phyloP scores from a whole-genome alignment of 2,329 filamentous ascomycete species.

The Cercospora sp. region DNA sequence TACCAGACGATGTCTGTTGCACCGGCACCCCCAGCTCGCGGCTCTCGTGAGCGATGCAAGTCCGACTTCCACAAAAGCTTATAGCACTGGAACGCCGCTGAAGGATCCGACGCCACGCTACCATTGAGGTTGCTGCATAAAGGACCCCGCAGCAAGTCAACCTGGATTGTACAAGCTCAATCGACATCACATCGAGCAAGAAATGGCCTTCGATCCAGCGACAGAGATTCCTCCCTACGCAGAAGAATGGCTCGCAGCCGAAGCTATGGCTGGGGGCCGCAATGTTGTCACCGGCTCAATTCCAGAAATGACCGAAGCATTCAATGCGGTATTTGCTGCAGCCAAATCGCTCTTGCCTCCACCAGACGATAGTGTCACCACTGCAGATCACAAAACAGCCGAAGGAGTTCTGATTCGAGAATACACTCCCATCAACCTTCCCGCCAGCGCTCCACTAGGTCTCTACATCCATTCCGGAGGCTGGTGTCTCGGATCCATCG shows the following conservation, averaged over 20 bases:
- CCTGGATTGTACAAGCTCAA: background rate
- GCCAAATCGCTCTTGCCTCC: background rate
- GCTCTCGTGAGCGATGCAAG: too few relatives aligned
- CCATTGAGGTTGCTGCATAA: background rate
- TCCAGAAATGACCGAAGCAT: background rate
- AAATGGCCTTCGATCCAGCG: background rate
- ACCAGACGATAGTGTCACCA: background rate
- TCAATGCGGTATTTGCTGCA: background rate
- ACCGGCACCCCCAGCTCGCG: background rate
- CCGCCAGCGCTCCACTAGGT: background rate
- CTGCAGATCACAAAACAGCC: background rate
- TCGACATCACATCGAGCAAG: background rate
- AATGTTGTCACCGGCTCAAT: background rate
- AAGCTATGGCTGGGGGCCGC: background rate
- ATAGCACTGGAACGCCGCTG: background rate
- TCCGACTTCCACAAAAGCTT: background rate
- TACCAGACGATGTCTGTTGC: background rate
- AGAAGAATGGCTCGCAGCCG: background rate
- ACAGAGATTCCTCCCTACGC: background rate
- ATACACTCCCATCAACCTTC: background rate
- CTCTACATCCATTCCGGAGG: background rate
- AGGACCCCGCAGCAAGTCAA: background rate
- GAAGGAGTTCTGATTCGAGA: background rate
- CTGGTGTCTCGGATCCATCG: background rate
- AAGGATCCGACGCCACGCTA: background rate